These are phyloP conservation scores for Monosporascus sp. DNA, from an alignment of 2,329 filamentous ascomycete genomes.

Conservation along the genomic window DNA sequence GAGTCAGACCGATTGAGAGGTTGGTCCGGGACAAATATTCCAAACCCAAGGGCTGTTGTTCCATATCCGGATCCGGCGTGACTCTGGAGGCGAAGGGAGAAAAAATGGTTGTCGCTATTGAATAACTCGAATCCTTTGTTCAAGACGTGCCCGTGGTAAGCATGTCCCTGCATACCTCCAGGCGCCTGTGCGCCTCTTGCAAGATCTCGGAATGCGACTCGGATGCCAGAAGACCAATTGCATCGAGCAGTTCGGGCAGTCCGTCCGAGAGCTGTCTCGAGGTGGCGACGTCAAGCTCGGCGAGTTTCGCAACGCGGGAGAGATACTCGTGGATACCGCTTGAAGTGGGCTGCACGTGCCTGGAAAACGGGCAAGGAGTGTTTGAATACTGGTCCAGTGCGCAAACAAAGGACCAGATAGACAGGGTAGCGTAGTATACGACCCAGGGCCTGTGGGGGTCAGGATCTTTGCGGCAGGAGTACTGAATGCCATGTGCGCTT, in stretches of 20 bases:
- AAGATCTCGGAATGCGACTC: constrained; percentile 61
- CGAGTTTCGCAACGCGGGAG: constrained; percentile 62
- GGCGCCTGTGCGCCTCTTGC: constrained; percentile 66
- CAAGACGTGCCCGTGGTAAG: constrained; percentile 9
- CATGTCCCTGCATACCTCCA: constrained; percentile 63
- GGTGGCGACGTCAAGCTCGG: constrained; percentile 65
- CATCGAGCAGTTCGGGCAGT: constrained; percentile 40
- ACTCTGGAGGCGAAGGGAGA: too few relatives aligned
- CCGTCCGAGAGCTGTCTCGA: constrained; percentile 58
- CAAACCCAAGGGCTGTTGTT: too few relatives aligned
- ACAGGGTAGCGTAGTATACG: constrained; percentile 78
- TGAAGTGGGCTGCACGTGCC: constrained; percentile 20
- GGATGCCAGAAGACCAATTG: constrained; percentile 36
- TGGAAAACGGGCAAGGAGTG: constrained; percentile 40
- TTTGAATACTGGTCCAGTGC: constrained; percentile 61
- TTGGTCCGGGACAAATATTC: too few relatives aligned
- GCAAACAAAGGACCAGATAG: constrained; percentile 84
- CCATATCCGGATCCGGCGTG: too few relatives aligned
- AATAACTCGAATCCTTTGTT: too few relatives aligned
- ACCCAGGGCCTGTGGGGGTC: constrained; percentile 87
- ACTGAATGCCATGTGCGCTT: constrained; percentile 41
- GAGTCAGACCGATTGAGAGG: too few relatives aligned
- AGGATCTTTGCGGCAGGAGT: constrained; percentile 71
- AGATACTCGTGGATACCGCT: constrained; percentile 38
- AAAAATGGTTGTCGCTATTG: too few relatives aligned